Evolutionary conservation across 495 filamentous ascomycete species (phyloP).

Genomic region (Hyaloscypha variabilis): DNA sequence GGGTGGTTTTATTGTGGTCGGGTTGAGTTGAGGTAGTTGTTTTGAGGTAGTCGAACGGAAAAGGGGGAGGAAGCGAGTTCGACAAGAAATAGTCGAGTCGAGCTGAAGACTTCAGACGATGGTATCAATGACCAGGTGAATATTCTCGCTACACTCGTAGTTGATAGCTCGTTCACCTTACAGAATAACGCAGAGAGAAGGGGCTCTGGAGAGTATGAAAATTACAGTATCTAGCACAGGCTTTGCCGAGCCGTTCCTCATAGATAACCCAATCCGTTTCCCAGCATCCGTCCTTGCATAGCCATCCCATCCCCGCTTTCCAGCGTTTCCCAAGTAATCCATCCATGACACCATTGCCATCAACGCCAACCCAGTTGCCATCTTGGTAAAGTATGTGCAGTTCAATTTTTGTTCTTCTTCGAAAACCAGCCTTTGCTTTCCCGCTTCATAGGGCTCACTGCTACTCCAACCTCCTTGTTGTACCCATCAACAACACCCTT

Average conservation of each 20-base stretch:
- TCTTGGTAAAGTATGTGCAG: background rate
- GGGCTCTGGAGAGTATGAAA: background rate
- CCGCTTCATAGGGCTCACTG: constrained; percentile 17
- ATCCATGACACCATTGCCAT: background rate
- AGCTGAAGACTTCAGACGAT: background rate
- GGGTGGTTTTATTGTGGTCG: background rate
- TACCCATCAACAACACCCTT: background rate
- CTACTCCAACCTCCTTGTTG: constrained; percentile 10
- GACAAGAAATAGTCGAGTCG: background rate
- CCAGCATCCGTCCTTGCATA: background rate
- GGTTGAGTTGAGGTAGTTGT: background rate
- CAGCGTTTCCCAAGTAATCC: background rate
- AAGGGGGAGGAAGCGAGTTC: background rate
- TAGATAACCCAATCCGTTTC: background rate
- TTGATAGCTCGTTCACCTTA: background rate
- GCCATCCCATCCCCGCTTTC: background rate
- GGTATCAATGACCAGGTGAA: background rate
- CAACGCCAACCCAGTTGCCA: background rate
- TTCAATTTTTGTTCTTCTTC: constrained; percentile 1
- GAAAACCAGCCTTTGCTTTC: constrained; percentile 20
- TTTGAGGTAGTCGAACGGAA: background rate
- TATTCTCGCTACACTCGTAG: background rate
- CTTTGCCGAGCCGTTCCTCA: background rate
- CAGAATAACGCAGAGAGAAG: background rate
- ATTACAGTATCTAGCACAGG: background rate